These are phyloP conservation scores for Rubia balearica DNA, from an alignment of 305 asterid species.

Conservation along the genomic window DNA sequence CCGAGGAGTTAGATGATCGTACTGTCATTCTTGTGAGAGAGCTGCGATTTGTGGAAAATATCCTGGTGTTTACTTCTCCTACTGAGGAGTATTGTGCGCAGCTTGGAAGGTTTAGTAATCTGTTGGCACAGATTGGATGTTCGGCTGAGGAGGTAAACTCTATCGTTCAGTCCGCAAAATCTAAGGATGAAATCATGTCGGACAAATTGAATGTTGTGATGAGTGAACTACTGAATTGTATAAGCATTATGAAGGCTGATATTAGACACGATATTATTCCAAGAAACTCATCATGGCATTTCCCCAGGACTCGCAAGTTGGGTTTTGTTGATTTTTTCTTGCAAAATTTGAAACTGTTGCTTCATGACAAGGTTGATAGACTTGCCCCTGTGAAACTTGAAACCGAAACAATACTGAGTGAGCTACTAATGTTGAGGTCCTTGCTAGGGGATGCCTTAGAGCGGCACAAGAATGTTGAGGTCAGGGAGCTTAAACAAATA, in stretches of 20 bases:
- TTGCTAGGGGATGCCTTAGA: slow-evolving; percentile 3
- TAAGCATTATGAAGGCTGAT: not conserved
- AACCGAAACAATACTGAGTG: not conserved
- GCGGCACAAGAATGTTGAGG: not conserved
- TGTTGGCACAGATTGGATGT: slow-evolving; percentile 1
- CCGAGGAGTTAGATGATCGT: not conserved
- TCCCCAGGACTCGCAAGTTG: not conserved
- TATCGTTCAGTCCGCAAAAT: not conserved
- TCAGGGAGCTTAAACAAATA: not conserved
- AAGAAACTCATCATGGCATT: not conserved
- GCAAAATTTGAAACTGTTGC: slow-evolving; percentile 3
- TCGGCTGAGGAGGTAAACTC: not conserved
- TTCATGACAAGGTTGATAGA: not conserved
- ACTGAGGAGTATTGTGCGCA: not conserved
- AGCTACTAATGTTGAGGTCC: slow-evolving; percentile 2
- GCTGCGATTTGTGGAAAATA: not conserved
- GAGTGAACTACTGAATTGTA: not conserved
- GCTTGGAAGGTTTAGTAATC: not conserved
- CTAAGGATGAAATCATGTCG: not conserved
- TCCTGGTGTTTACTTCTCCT: not conserved
- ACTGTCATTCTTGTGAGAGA: not conserved
- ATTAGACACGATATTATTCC: not conserved
- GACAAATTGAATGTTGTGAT: not conserved
- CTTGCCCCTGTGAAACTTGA: not conserved
- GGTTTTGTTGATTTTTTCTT: not conserved